Evolutionary conservation across 352 stramenopile species (phyloP).

Genomic region (Globisporangium solare): DNA sequence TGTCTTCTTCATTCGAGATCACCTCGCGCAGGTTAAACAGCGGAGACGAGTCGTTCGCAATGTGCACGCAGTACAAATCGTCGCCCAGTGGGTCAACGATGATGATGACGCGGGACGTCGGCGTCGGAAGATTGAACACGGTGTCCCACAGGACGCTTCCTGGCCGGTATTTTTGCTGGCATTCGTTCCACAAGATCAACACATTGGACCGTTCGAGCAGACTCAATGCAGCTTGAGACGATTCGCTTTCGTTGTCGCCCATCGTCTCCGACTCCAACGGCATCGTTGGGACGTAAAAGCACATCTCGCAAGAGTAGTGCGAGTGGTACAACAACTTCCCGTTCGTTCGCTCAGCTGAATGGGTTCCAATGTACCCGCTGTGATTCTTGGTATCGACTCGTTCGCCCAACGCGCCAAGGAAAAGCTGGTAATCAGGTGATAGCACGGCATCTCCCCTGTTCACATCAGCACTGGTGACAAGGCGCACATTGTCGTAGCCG

Average conservation of each 20-base stretch:
- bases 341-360: conserved; percentile 32
- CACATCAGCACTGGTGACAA: conserved; percentile 53
- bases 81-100: conserved; percentile 84
- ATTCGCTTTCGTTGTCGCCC: conserved; percentile 20
- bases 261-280: conserved; percentile 31
- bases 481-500: conserved; percentile 71
- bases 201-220: conserved; percentile 68
- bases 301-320: conserved; percentile 72
- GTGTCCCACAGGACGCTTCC: conserved; percentile 77
- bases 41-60: conserved; percentile 74
- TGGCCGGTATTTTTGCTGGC: conserved; percentile 77
- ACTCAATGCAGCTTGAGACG: conserved; percentile 20
- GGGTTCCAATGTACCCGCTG: conserved; percentile 39
- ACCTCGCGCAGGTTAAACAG: conserved; percentile 71
- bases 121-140: conserved; percentile 66
- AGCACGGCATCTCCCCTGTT: conserved; percentile 30
- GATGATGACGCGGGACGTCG: conserved; percentile 71
- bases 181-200: conserved; percentile 86
- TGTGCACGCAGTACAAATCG: conserved; percentile 80
- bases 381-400: conserved; percentile 38
- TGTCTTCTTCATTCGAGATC: conserved; percentile 72
- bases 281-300: conserved; percentile 81
- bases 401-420: conserved; percentile 66
- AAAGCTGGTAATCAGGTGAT: conserved; percentile 68
- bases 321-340: conserved; percentile 66